Percentiles rank a stretch among this genome's conserved stretches.
Evolutionary conservation across 129 eudicot species (phyloP).

Genomic region (Chrysanthemum makinoi): DNA sequence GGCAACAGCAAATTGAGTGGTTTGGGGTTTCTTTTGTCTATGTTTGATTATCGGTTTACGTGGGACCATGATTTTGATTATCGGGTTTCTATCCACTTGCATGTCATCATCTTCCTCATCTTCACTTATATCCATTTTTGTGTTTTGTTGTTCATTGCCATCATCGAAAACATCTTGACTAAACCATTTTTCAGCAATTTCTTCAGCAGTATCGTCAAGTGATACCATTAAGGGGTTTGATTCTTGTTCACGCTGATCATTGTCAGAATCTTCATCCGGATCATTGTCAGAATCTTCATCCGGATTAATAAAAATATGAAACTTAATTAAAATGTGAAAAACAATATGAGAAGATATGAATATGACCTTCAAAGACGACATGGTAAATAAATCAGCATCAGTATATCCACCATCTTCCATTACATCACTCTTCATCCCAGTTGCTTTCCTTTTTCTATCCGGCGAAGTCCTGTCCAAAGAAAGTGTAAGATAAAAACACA

Average conservation of each 20-base stretch:
- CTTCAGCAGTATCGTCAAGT: conserved; percentile 62
- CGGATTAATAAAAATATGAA: not conserved
- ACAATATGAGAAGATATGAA: not conserved
- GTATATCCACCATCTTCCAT: conserved; percentile 67
- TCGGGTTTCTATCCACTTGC: conserved; percentile 42
- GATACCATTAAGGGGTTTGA: conserved; percentile 79
- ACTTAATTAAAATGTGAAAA: not conserved
- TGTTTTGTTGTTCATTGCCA: conserved; percentile 37
- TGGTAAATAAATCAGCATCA: conserved; percentile 69
- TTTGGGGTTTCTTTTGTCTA: conserved; percentile 26
- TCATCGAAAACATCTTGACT: conserved; percentile 71
- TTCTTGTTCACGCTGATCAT: conserved; percentile 51
- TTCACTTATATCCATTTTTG: conserved; percentile 34
- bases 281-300: conserved; percentile 43
- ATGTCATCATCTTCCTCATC: conserved; percentile 54
- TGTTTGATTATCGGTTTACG: conserved; percentile 29
- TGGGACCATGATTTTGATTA: conserved; percentile 36
- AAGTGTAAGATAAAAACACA: not conserved
- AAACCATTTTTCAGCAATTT: conserved; percentile 70
- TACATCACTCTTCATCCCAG: conserved; percentile 82
- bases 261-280: conserved; percentile 77
- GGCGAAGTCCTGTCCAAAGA: conserved; percentile 26
- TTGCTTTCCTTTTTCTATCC: conserved; percentile 91
- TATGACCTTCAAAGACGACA: conserved; percentile 60
- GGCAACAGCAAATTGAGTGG: conserved; percentile 23